These are phyloP conservation scores for Fusarium staphyleae DNA, from an alignment of 2,329 filamentous ascomycete species.

Conservation along the genomic window DNA sequence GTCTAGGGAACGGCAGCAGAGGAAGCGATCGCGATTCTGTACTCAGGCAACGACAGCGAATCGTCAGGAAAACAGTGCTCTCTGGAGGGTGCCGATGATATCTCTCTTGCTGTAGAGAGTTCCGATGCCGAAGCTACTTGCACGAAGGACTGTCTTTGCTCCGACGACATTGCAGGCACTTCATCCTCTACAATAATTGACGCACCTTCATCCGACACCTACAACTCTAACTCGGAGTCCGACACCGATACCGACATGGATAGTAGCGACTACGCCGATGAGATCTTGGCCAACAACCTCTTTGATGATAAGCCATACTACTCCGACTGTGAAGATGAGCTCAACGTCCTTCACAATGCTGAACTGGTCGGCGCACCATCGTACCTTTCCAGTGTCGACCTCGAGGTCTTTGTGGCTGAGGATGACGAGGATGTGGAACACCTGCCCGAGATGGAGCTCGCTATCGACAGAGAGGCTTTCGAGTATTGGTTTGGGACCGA, in stretches of 20 bases:
- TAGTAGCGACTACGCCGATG: slow-evolving; percentile 3
- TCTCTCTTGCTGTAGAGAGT: background rate
- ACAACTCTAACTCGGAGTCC: slow-evolving; percentile 2
- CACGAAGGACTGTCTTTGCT: background rate
- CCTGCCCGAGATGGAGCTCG: slow-evolving; percentile 44
- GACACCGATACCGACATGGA: slow-evolving; percentile 8
- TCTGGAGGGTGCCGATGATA: background rate
- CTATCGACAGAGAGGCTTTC: slow-evolving; percentile 40
- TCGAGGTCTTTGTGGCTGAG: slow-evolving; percentile 43
- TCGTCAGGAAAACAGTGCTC: background rate
- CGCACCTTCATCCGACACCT: background rate
- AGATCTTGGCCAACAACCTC: slow-evolving; percentile 31
- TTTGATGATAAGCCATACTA: slow-evolving; percentile 29
- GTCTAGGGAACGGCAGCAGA: slow-evolving; percentile 34
- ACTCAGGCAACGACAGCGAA: background rate
- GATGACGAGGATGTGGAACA: slow-evolving; percentile 38
- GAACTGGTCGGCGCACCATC: slow-evolving; percentile 27
- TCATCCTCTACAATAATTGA: background rate
- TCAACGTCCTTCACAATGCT: slow-evolving; percentile 42
- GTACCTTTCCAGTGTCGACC: slow-evolving; percentile 28
- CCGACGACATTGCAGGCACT: background rate
- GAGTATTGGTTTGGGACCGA: slow-evolving; percentile 34
- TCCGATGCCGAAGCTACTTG: background rate
- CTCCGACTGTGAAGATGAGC: slow-evolving; percentile 23
- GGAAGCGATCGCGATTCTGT: background rate